A percentile compares a stretch with the other conserved stretches of the same genome.
phyloP scores from a whole-genome alignment of 495 filamentous ascomycete genomes.

The Aspergillus baeticus region DNA sequence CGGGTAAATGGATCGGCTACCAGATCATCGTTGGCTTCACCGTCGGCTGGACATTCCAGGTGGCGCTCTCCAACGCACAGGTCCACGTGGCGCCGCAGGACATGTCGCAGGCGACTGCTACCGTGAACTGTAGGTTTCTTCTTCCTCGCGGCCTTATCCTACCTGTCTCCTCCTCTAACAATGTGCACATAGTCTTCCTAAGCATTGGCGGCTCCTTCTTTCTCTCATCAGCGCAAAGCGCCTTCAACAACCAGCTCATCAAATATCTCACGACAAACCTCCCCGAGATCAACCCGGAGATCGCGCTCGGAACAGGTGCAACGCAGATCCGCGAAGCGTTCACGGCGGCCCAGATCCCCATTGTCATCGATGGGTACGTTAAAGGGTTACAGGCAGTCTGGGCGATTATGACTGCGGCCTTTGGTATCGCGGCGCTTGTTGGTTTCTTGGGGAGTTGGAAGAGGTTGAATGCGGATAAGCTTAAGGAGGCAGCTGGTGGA shows the following conservation, averaged over 20 bases:
- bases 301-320: neutral
- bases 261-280: neutral
- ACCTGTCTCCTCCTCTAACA: no score
- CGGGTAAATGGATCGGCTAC: conserved; percentile 45
- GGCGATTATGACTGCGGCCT: neutral
- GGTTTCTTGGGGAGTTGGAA: neutral
- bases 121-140: neutral
- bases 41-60: neutral
- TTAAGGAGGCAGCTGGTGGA: neutral
- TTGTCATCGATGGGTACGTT: neutral
- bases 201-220: neutral
- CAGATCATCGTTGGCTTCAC: conserved; percentile 1
- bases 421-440: neutral
- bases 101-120: neutral
- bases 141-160: no score
- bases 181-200: neutral
- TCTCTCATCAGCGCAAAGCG: neutral
- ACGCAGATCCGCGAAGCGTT: conserved; percentile 8
- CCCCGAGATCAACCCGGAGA: neutral
- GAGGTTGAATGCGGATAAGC: neutral
- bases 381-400: neutral
- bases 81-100: neutral
- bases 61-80: neutral
- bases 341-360: neutral
- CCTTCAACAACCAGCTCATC: neutral